A percentile compares a stretch with the other conserved stretches of the same genome.
These are phyloP conservation scores for Pisolithus marmoratus DNA, from an alignment of 768 basidiomycete genomes.

Conservation along the genomic window DNA sequence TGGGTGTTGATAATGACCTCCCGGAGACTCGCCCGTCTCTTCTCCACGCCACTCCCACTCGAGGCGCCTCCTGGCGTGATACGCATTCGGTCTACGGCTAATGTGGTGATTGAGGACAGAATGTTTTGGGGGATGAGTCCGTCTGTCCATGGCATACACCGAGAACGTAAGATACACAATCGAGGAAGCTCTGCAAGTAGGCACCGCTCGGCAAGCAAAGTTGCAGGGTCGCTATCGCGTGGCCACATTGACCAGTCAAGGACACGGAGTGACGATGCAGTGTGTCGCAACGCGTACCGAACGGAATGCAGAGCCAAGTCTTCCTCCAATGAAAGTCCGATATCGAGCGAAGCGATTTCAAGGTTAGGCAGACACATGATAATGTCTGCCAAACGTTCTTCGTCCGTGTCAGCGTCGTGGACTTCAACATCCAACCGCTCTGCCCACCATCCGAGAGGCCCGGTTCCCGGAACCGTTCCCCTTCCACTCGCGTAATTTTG, in stretches of 20 bases:
- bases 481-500: slow-evolving; percentile 5
- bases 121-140: slow-evolving; percentile 5
- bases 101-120: slow-evolving; percentile 3
- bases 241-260: slow-evolving; percentile 11
- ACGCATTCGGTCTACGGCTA: too few relatives aligned
- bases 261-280: slow-evolving; percentile 15
- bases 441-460: slow-evolving; percentile 17
- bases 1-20: slow-evolving; percentile 16
- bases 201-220: not conserved
- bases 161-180: slow-evolving; percentile 13
- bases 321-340: not conserved
- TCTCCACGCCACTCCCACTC: not conserved
- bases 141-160: slow-evolving; percentile 1
- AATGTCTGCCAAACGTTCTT: slow-evolving; percentile 7
- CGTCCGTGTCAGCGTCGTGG: slow-evolving; percentile 7
- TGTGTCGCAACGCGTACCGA: slow-evolving; percentile 10
- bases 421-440: slow-evolving; percentile 20
- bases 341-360: slow-evolving; percentile 12
- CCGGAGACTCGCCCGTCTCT: slow-evolving; percentile 4
- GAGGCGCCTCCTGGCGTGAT: not conserved
- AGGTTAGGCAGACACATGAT: slow-evolving; percentile 16
- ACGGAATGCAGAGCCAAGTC: slow-evolving; percentile 1
- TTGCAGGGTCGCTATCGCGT: too few relatives aligned
- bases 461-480: slow-evolving; percentile 4
- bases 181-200: slow-evolving; percentile 10